These are phyloP conservation scores for Lodderomyces orthopsilosis DNA, from an alignment of 1,139 yeast genomes.

Conservation along the genomic window DNA sequence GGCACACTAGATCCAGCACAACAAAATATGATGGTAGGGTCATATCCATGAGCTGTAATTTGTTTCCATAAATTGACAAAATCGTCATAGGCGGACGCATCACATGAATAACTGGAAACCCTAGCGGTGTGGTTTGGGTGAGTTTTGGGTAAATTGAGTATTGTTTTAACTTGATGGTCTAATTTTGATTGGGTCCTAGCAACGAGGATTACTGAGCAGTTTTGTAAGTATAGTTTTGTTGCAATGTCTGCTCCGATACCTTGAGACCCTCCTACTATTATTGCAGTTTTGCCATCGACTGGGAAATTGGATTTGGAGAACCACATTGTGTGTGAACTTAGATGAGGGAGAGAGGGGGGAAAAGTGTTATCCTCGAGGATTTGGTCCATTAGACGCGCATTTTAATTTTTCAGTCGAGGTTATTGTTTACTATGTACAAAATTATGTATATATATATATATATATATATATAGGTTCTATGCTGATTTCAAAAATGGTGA, in stretches of 20 bases:
- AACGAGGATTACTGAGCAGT: slow-evolving; percentile 68
- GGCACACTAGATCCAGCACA: slow-evolving; percentile 90
- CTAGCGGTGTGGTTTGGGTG: slow-evolving; percentile 23
- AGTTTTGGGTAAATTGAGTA: slow-evolving; percentile 17
- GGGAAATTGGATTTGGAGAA: slow-evolving; percentile 28
- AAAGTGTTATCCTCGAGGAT: neutral
- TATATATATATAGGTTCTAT: neutral
- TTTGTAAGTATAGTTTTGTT: slow-evolving; percentile 47
- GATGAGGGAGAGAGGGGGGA: neutral
- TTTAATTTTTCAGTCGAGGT: neutral
- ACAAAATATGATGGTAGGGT: slow-evolving; percentile 74
- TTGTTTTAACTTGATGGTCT: slow-evolving; percentile 42
- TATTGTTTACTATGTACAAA: neutral
- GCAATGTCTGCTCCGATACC: slow-evolving; percentile 89
- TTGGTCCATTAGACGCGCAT: neutral
- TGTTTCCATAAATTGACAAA: slow-evolving; percentile 41
- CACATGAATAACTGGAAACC: slow-evolving; percentile 56
- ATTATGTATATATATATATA: too few relatives aligned
- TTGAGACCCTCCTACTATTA: slow-evolving; percentile 94
- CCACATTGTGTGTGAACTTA: slow-evolving; percentile 20
- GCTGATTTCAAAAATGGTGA: slow-evolving; percentile 32
- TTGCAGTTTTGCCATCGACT: slow-evolving; percentile 53
- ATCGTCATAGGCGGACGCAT: slow-evolving; percentile 56
- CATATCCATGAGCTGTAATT: slow-evolving; percentile 21
- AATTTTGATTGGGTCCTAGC: slow-evolving; percentile 70